Conservation (phyloP, 192 early-diverging fungal genomes). For the Phlyctochytrium bullatum region DNA sequence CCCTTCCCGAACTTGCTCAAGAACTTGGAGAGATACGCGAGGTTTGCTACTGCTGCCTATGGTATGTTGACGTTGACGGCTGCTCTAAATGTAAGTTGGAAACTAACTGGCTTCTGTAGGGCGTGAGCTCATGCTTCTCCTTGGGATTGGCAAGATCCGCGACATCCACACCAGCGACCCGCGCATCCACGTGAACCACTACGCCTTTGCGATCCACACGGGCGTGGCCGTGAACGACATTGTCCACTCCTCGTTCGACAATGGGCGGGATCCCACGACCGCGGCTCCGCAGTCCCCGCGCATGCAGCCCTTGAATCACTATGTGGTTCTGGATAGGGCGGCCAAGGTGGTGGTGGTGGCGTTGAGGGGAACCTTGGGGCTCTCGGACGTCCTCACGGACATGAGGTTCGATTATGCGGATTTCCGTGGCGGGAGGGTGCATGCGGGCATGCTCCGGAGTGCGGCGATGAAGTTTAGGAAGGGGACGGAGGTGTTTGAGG, state of each 20-base stretch:
- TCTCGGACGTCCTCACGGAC: constrained; percentile 49
- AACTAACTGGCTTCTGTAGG: background rate
- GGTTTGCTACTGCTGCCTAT: constrained; percentile 49
- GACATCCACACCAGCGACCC: constrained; percentile 35
- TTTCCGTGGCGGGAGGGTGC: constrained; percentile 47
- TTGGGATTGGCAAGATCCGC: constrained; percentile 40
- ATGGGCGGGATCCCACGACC: background rate
- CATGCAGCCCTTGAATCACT: constrained; percentile 42
- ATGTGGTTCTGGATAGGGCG: constrained; percentile 43
- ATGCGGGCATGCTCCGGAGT: constrained; percentile 82
- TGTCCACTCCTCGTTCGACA: constrained; percentile 35
- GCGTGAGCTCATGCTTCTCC: constrained; percentile 30
- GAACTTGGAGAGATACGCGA: constrained; percentile 40
- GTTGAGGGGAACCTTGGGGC: constrained; percentile 49
- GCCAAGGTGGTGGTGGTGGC: constrained; percentile 43
- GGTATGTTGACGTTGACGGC: constrained; percentile 24
- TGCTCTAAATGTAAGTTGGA: background rate
- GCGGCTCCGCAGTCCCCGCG: constrained; percentile 16
- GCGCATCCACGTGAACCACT: constrained; percentile 47
- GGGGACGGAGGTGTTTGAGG: constrained; percentile 66
- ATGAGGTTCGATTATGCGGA: constrained; percentile 37
- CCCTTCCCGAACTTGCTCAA: constrained; percentile 28
- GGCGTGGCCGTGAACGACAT: constrained; percentile 51
- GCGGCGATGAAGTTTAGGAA: constrained; percentile 69
- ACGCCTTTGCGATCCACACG: constrained; percentile 48